Base-by-base conservation (phyloP, 192 early-diverging fungal species). In the Coemansia sp. region DNA sequence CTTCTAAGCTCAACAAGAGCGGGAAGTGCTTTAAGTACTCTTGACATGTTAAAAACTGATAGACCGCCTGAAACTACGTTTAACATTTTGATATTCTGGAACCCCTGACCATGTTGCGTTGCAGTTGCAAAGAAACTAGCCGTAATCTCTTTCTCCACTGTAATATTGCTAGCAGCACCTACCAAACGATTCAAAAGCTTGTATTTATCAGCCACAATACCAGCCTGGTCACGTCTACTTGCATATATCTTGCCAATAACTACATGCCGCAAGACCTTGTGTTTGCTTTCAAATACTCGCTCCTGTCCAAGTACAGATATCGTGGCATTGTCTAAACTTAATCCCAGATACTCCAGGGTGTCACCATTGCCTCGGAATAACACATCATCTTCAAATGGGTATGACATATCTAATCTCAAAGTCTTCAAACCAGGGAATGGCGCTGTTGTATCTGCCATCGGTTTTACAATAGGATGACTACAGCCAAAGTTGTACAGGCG, bases 341-440 rank as follows among this genome's bases (percentile, higher is more conserved):
- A n/a, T 2, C 3, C 5, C 31, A 66, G 21, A 38, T 55, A 21
- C 36, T 55, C 50, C 21, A 66, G 11, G 2, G 53, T 59, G 0
- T 12, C 48, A 7, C 19, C n/a, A 15, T 67, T 67, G 2, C 66
- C 66, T 36, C 66, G 51, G 15, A 67, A 58, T 23, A 67, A 25
- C 23, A 57, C 39, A n/a, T 66, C 51, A 44, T 67, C 38, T n/a
- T 19, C 21, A 31, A 67, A 67, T 42, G 51, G 66, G 12, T 67
- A 67, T 3, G 23, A 23, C 9, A 15, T 17, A 1, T n/a, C 5
- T 2, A 53, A 1, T 38, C 25, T 27, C 6, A 58, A 11, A 5
- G 12, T 4, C 8, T 19, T 12, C 37, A 67, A 36, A 1, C 0
- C 32, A 14, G 53, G 53, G 57, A 58, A 67, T 11, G 39, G 39